Evolutionary conservation across 2,329 filamentous ascomycete genomes (phyloP).

Genomic region (Penicillium rolfsii): DNA sequence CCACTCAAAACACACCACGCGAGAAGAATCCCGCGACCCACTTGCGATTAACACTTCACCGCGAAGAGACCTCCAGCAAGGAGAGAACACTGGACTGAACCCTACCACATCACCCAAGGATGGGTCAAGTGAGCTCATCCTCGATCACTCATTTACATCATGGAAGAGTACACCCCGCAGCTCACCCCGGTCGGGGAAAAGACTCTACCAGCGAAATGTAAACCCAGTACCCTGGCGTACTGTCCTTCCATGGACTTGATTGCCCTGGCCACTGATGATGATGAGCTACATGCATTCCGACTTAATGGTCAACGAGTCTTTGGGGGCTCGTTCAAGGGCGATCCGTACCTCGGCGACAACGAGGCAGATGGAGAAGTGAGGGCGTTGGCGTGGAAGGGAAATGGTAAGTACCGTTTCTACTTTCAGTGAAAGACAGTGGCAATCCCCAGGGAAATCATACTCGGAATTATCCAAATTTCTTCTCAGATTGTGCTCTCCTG

Average conservation of each 20-base stretch:
- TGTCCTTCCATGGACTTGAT: constrained; percentile 86
- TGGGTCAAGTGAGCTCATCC: constrained; percentile 27
- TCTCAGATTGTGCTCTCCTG: not conserved
- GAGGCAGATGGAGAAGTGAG: constrained; percentile 47
- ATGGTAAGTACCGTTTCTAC: constrained; percentile 55
- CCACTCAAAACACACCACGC: constrained; percentile 18
- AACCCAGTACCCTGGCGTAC: constrained; percentile 63
- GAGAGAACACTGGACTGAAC: not conserved
- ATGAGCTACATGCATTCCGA: constrained; percentile 74
- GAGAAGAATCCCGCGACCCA: constrained; percentile 30
- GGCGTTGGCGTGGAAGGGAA: constrained; percentile 66
- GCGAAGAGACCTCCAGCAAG: constrained; percentile 6
- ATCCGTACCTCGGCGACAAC: constrained; percentile 49
- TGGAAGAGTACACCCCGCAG: constrained; percentile 36
- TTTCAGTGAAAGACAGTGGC: constrained; percentile 1
- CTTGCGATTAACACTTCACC: constrained; percentile 27
- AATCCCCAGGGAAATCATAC: not conserved
- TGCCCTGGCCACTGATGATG: constrained; percentile 68
- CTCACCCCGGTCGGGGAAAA: constrained; percentile 47
- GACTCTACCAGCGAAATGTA: constrained; percentile 47
- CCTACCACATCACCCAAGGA: constrained; percentile 21
- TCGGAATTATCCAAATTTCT: not conserved
- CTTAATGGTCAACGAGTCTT: constrained; percentile 74
- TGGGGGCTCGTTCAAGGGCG: constrained; percentile 47
- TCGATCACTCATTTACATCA: constrained; percentile 13